These are phyloP conservation scores for Botrytis medusae DNA, from an alignment of 2,329 filamentous ascomycete genomes.

Conservation along the genomic window DNA sequence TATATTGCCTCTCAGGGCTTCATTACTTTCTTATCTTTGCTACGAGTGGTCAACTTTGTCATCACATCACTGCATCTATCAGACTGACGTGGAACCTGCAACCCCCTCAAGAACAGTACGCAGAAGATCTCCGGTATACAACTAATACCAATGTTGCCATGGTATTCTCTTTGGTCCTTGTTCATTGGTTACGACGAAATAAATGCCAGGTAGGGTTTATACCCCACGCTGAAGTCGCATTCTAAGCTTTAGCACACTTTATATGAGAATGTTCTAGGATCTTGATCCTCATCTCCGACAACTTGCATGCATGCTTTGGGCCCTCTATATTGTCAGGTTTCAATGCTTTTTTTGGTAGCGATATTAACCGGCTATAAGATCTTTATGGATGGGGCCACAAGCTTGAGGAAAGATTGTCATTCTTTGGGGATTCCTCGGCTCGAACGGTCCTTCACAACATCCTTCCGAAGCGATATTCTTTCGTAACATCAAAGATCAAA, in stretches of 20 bases:
- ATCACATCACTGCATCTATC: slow-evolving; percentile 4
- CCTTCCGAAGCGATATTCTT: neutral
- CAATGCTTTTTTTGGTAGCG: neutral
- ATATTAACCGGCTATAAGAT: neutral
- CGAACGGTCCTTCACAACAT: neutral
- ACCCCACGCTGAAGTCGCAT: neutral
- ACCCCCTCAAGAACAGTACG: neutral
- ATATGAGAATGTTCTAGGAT: slow-evolving; percentile 4
- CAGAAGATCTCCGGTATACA: neutral
- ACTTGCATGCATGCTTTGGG: neutral
- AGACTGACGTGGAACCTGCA: neutral
- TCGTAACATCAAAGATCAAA: no score
- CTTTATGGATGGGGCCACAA: no score
- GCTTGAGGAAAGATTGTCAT: neutral
- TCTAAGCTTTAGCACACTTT: neutral
- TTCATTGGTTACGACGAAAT: neutral
- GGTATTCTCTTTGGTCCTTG: neutral
- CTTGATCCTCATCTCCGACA: slow-evolving; percentile 6
- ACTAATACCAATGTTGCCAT: neutral
- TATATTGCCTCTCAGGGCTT: neutral
- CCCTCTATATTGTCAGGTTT: neutral
- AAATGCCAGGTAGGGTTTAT: neutral
- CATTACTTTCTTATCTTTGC: neutral
- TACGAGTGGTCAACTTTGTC: neutral
- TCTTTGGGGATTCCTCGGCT: neutral